phyloP scores from a whole-genome alignment of 1,139 yeast genomes.

The Pneumocystis carinii region DNA sequence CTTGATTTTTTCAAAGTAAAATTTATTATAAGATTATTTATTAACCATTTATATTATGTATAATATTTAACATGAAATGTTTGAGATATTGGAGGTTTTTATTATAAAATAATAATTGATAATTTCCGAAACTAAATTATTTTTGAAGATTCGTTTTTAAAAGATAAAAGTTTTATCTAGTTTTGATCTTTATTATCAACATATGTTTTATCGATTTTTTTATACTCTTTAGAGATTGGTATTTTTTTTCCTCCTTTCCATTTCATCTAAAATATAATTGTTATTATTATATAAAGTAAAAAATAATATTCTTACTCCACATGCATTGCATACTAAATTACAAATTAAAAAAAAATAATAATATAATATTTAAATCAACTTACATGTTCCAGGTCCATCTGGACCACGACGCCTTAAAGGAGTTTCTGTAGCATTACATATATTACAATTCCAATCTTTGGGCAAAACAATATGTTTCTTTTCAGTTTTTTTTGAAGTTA shows the following conservation, averaged over 20 bases:
- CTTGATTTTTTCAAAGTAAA: too few species aligned
- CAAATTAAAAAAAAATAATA: not conserved
- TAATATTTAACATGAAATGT: too few species aligned
- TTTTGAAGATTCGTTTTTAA: not conserved
- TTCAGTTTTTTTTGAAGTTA: not conserved
- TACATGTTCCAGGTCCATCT: not conserved
- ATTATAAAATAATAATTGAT: too few species aligned
- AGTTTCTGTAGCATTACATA: not conserved
- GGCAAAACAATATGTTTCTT: not conserved
- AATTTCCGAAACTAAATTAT: not conserved
- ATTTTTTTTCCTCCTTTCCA: not conserved
- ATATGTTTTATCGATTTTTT: not conserved
- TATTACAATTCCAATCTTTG: not conserved
- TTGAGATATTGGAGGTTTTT: too few species aligned
- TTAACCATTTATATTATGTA: too few species aligned
- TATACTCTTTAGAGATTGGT: not conserved
- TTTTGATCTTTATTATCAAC: not conserved
- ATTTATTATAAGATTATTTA: too few species aligned
- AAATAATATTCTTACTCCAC: not conserved
- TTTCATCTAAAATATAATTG: not conserved
- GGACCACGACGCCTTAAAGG: not conserved
- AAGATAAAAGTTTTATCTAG: not conserved
- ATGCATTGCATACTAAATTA: not conserved
- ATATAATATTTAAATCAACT: not conserved
- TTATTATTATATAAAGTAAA: not conserved